phyloP scores from a whole-genome alignment of 148 eudicot species.

The Dysphania ambrosioides region DNA sequence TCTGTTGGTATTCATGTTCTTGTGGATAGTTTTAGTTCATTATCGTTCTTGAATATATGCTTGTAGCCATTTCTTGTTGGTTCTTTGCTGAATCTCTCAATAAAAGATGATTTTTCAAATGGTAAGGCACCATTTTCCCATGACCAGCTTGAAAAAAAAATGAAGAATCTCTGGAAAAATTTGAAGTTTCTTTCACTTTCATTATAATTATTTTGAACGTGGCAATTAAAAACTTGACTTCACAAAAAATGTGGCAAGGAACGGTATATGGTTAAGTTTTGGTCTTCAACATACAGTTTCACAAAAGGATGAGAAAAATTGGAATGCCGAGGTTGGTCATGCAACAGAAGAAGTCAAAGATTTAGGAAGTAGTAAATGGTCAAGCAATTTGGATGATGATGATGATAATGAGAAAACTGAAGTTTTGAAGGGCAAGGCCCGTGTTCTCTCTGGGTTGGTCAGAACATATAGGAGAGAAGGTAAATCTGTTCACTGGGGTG shows the following conservation, averaged over 20 bases:
- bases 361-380: constrained; percentile 94
- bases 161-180: not conserved
- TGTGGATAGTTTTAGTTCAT: not conserved
- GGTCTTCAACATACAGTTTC: constrained; percentile 38
- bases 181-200: not conserved
- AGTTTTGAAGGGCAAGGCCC: constrained; percentile 35
- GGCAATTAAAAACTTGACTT: not conserved
- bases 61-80: not conserved
- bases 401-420: constrained; percentile 34
- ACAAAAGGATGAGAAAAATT: constrained; percentile 33
- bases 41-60: not conserved
- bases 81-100: not conserved
- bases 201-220: not conserved
- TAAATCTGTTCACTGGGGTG: constrained; percentile 95
- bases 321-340: constrained; percentile 42
- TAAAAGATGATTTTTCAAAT: not conserved
- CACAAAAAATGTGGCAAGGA: not conserved
- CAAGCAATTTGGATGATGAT: constrained; percentile 69
- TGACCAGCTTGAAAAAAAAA: not conserved
- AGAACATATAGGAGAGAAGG: constrained; percentile 66
- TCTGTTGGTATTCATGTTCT: not conserved
- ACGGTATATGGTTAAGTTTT: constrained; percentile 9
- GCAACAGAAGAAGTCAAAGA: constrained; percentile 65
- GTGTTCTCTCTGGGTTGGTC: constrained; percentile 51
- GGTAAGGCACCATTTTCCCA: not conserved